Evolutionary conservation across 2,329 filamentous ascomycete species (phyloP).

Genomic region (Aspergillus quadricinctus): DNA sequence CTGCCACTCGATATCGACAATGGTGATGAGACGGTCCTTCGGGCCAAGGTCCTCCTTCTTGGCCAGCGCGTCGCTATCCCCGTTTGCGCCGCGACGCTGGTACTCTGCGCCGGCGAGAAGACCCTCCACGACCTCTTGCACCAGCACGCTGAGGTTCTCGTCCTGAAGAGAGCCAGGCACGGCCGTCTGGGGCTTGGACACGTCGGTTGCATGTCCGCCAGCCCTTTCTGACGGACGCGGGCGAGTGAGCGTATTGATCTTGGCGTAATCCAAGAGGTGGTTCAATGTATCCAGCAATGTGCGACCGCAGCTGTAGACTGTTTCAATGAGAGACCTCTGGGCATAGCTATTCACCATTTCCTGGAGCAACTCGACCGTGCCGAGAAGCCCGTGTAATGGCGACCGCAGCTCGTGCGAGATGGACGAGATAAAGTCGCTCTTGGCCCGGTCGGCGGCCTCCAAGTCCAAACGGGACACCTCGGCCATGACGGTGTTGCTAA

Average conservation of each 20-base stretch:
- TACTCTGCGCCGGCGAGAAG: constrained; percentile 3
- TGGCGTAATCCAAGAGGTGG: constrained; percentile 25
- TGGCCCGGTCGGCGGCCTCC: constrained; percentile 22
- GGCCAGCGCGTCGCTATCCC: background rate
- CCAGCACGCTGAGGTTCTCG: constrained; percentile 1
- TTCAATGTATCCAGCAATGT: constrained; percentile 39
- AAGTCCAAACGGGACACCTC: constrained; percentile 21
- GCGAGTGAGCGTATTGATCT: constrained; percentile 15
- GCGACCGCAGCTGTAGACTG: constrained; percentile 35
- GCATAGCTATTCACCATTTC: constrained; percentile 17
- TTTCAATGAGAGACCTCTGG: constrained; percentile 22
- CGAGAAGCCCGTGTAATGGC: constrained; percentile 30
- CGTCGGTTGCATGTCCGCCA: background rate
- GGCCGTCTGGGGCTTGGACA: background rate
- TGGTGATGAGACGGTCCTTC: background rate
- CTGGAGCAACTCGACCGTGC: constrained; percentile 20
- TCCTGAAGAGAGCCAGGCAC: background rate
- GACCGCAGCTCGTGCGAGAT: constrained; percentile 30
- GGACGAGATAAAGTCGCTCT: constrained; percentile 25
- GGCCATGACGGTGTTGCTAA: constrained; percentile 24
- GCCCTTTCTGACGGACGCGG: background rate
- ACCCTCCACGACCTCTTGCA: constrained; percentile 1
- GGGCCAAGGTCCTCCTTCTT: background rate
- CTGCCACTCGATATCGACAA: constrained; percentile 4
- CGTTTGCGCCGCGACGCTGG: background rate